These are phyloP conservation scores for Potentilla sterilis DNA, from an alignment of 306 rosid species.

Conservation along the genomic window DNA sequence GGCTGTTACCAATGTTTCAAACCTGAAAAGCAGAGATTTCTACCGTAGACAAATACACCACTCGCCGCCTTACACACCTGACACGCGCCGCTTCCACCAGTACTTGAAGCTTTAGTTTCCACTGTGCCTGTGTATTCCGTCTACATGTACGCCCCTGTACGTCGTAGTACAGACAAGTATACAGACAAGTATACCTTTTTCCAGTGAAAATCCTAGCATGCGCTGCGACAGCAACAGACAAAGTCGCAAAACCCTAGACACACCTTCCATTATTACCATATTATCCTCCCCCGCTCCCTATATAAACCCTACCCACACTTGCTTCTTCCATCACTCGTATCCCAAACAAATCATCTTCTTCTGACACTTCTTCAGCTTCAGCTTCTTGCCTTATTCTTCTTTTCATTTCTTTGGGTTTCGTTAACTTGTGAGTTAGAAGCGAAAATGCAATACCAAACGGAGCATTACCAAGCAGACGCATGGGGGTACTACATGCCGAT, in stretches of 20 bases:
- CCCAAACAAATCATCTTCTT: not conserved
- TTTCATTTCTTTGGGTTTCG: not conserved
- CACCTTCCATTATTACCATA: slow-evolving; percentile 15
- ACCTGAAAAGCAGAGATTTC: not conserved
- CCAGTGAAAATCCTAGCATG: slow-evolving; percentile 42
- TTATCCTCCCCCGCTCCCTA: slow-evolving; percentile 18
- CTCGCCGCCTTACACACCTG: slow-evolving; percentile 10
- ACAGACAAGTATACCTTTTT: slow-evolving; percentile 40
- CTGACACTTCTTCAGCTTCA: not conserved
- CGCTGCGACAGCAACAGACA: slow-evolving; percentile 55
- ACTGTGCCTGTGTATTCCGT: not conserved
- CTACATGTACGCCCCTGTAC: slow-evolving; percentile 9
- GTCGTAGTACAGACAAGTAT: slow-evolving; percentile 38
- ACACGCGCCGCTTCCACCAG: slow-evolving; percentile 11
- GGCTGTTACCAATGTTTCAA: not conserved
- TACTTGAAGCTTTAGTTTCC: not conserved
- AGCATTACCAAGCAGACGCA: slow-evolving; percentile 55
- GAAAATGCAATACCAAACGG: slow-evolving; percentile 3
- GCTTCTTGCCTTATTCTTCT: not conserved
- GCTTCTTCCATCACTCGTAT: not conserved
- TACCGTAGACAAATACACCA: slow-evolving; percentile 5
- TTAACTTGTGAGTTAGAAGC: not conserved
- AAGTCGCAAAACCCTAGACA: not conserved
- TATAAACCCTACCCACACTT: not conserved
- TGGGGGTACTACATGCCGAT: slow-evolving; percentile 57